phyloP scores from a whole-genome alignment of 2,329 filamentous ascomycete species.

The Hawksworthiomyces lignivorus region DNA sequence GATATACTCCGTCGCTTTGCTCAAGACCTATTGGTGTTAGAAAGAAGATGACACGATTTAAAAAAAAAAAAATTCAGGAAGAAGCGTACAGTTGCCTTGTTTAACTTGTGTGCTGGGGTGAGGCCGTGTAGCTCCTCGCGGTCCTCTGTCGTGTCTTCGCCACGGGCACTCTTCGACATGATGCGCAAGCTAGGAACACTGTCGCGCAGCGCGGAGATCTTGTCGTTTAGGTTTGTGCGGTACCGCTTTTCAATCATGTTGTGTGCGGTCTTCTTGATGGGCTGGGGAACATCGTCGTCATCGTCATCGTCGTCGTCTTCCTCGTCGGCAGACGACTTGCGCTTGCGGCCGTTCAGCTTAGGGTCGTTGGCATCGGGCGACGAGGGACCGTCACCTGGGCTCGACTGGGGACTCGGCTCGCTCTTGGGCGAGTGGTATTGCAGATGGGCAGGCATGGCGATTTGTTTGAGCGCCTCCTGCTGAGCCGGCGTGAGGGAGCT shows the following conservation, averaged over 20 bases:
- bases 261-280: slow-evolving; percentile 83
- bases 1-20: slow-evolving; percentile 95
- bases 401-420: slow-evolving; percentile 51
- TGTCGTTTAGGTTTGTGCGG: slow-evolving; percentile 92
- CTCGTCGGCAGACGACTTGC: slow-evolving; percentile 60
- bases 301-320: slow-evolving; percentile 56
- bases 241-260: slow-evolving; percentile 99
- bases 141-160: slow-evolving; percentile 64
- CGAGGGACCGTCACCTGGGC: slow-evolving; percentile 42
- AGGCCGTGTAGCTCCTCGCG: slow-evolving; percentile 75
- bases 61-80: background rate
- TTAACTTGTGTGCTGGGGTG: slow-evolving; percentile 84
- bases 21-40: slow-evolving; percentile 51
- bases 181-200: slow-evolving; percentile 85
- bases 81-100: slow-evolving; percentile 75
- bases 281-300: slow-evolving; percentile 46
- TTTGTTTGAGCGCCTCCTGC: slow-evolving; percentile 53
- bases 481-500: slow-evolving; percentile 47
- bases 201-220: slow-evolving; percentile 85
- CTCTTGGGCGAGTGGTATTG: slow-evolving; percentile 53
- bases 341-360: slow-evolving; percentile 46
- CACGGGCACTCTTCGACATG: slow-evolving; percentile 64
- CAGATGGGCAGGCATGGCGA: slow-evolving; percentile 57
- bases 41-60: no score
- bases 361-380: slow-evolving; percentile 49